phyloP scores from a whole-genome alignment of 345 rosid species.

The Passiflora organensis region DNA sequence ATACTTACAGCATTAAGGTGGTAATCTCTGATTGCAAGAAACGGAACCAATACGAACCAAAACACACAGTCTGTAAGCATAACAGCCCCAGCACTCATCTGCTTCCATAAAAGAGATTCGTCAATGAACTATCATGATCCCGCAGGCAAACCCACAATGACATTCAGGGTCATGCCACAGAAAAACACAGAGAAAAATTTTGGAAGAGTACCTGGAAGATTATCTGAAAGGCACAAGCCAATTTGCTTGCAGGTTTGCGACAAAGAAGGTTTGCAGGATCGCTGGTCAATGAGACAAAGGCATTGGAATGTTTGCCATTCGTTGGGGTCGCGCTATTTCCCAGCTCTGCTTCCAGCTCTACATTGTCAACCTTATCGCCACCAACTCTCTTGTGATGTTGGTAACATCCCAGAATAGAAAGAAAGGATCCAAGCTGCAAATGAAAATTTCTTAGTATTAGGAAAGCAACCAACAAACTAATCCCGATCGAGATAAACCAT shows the following conservation, averaged over 20 bases:
- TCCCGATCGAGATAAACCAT: not conserved
- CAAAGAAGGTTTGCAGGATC: too few relatives aligned
- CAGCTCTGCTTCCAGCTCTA: slow-evolving; percentile 70
- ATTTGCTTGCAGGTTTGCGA: slow-evolving; percentile 52
- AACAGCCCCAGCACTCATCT: slow-evolving; percentile 99
- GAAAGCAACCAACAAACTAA: not conserved
- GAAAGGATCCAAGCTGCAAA: slow-evolving; percentile 65
- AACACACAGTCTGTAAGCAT: slow-evolving; percentile 89
- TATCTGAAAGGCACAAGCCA: slow-evolving; percentile 66
- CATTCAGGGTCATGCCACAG: not conserved
- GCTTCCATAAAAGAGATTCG: slow-evolving; percentile 13
- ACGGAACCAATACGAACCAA: slow-evolving; percentile 90
- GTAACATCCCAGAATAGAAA: slow-evolving; percentile 74
- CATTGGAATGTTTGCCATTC: slow-evolving; percentile 14
- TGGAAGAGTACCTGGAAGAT: slow-evolving; percentile 64
- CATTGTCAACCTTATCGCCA: slow-evolving; percentile 59
- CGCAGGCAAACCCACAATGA: not conserved
- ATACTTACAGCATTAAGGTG: slow-evolving; percentile 64
- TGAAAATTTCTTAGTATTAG: not conserved
- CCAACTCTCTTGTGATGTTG: slow-evolving; percentile 51
- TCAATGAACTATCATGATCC: not conserved
- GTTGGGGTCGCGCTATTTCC: slow-evolving; percentile 26
- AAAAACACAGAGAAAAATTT: not conserved
- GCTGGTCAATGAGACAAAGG: too few relatives aligned
- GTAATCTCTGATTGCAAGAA: slow-evolving; percentile 71